Percentiles rank a stretch among this genome's conserved stretches.
Conservation (phyloP, 225 moss, liverwort and hornwort species). For the Rhytidiadelphus loreus region DNA sequence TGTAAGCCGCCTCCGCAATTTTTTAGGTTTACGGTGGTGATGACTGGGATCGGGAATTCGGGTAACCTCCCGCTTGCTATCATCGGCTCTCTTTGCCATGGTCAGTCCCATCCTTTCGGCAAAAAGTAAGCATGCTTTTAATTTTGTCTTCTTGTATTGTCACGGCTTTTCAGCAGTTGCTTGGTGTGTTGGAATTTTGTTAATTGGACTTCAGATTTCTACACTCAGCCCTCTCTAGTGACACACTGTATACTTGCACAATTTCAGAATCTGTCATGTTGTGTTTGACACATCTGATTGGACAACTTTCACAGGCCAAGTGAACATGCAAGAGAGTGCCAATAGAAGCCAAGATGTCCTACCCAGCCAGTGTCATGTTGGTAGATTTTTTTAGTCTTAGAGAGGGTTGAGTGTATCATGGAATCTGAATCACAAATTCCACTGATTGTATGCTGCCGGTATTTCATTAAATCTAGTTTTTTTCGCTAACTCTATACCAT, state of each 20-base stretch:
- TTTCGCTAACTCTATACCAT: not conserved
- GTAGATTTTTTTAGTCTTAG: not conserved
- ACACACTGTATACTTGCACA: not conserved
- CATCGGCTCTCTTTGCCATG: constrained; percentile 78
- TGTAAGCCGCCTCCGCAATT: constrained; percentile 71
- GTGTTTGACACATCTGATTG: not conserved
- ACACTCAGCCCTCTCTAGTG: not conserved
- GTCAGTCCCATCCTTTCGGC: constrained; percentile 67
- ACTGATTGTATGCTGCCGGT: not conserved
- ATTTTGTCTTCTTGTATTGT: not conserved
- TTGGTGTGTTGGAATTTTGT: not conserved
- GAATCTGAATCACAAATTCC: not conserved
- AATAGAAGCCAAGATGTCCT: not conserved
- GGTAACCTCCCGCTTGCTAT: constrained; percentile 87
- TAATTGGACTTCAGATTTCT: not conserved
- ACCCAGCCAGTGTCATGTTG: not conserved
- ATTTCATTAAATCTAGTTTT: not conserved
- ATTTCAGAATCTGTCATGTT: not conserved
- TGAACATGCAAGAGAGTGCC: not conserved
- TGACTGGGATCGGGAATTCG: constrained; percentile 88
- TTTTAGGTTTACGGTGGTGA: constrained; percentile 69
- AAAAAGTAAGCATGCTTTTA: constrained; percentile 6
- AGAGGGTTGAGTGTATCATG: not conserved
- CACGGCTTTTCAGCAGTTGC: not conserved
- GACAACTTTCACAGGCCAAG: not conserved